Conservation (phyloP, 495 filamentous ascomycete species). For the Aspergillus bridgeri region DNA sequence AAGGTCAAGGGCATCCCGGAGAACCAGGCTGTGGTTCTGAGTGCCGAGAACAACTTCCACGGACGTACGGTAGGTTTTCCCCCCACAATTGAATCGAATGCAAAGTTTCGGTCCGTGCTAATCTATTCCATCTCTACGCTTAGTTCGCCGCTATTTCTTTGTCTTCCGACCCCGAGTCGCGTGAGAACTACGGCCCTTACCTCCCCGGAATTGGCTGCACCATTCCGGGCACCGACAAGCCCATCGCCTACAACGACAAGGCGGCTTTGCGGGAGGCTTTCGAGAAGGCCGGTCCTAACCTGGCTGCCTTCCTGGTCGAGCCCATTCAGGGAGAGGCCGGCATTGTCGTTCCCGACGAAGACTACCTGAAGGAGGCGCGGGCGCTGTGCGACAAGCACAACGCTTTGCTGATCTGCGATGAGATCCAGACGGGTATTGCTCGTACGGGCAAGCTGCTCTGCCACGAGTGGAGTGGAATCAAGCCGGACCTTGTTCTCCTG, state of each 20-base stretch:
- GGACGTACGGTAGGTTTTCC: slow-evolving; percentile 73
- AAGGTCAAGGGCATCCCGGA: slow-evolving; percentile 89
- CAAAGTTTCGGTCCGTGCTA: background rate
- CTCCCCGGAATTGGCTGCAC: slow-evolving; percentile 80
- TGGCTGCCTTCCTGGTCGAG: slow-evolving; percentile 92
- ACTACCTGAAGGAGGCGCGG: slow-evolving; percentile 79
- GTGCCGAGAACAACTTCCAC: slow-evolving; percentile 91
- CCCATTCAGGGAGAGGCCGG: slow-evolving; percentile 98
- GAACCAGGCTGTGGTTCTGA: slow-evolving; percentile 80
- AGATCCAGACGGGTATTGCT: slow-evolving; percentile 98
- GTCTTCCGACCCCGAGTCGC: slow-evolving; percentile 90
- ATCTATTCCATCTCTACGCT: background rate
- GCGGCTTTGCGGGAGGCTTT: slow-evolving; percentile 76
- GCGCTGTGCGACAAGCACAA: slow-evolving; percentile 91
- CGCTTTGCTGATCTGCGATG: slow-evolving; percentile 92
- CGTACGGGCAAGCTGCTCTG: slow-evolving; percentile 91
- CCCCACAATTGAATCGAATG: background rate
- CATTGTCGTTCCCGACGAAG: slow-evolving; percentile 89
- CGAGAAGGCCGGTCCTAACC: slow-evolving; percentile 73
- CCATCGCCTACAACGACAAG: slow-evolving; percentile 82
- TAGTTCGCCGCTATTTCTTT: slow-evolving; percentile 94
- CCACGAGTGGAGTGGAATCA: slow-evolving; percentile 90
- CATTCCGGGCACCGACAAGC: slow-evolving; percentile 71
- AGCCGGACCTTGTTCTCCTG: slow-evolving; percentile 89
- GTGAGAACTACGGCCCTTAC: slow-evolving; percentile 95